phyloP scores from a whole-genome alignment of 2,329 filamentous ascomycete genomes.

The Apiospora arundinis region DNA sequence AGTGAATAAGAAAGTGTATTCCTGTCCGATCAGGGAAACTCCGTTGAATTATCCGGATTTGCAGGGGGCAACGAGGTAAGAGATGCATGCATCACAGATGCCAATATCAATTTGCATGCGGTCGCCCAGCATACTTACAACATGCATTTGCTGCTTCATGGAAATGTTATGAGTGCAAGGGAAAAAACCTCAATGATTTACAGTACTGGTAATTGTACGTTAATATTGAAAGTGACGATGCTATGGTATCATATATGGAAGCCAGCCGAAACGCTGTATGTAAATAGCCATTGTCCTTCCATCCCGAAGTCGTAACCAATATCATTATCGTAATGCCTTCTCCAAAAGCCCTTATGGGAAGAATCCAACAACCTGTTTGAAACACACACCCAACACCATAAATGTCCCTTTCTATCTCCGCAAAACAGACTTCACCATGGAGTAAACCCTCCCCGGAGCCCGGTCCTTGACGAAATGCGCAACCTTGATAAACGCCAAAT shows the following conservation, averaged over 20 bases:
- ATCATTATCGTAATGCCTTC: neutral
- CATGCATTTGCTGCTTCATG: too few relatives aligned
- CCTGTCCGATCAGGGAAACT: too few relatives aligned
- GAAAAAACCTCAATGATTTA: neutral
- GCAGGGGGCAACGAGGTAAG: too few relatives aligned
- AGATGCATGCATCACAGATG: too few relatives aligned
- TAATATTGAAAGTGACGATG: neutral
- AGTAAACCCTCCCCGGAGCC: constrained; percentile 20
- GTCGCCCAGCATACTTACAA: too few relatives aligned
- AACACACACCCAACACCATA: neutral
- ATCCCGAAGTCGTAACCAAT: neutral
- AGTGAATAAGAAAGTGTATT: too few relatives aligned
- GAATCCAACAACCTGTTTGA: neutral
- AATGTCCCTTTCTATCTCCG: neutral
- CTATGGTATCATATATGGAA: neutral
- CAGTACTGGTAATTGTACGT: neutral
- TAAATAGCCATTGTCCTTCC: neutral
- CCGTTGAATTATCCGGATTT: too few relatives aligned
- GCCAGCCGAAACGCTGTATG: neutral
- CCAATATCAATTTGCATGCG: too few relatives aligned
- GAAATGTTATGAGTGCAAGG: too few relatives aligned
- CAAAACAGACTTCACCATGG: constrained; percentile 21
- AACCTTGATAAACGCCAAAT: constrained; percentile 55
- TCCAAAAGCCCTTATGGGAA: neutral
- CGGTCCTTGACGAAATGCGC: constrained; percentile 44